Base-by-base conservation (phyloP, 192 early-diverging fungal genomes). In the Podila epigama region DNA sequence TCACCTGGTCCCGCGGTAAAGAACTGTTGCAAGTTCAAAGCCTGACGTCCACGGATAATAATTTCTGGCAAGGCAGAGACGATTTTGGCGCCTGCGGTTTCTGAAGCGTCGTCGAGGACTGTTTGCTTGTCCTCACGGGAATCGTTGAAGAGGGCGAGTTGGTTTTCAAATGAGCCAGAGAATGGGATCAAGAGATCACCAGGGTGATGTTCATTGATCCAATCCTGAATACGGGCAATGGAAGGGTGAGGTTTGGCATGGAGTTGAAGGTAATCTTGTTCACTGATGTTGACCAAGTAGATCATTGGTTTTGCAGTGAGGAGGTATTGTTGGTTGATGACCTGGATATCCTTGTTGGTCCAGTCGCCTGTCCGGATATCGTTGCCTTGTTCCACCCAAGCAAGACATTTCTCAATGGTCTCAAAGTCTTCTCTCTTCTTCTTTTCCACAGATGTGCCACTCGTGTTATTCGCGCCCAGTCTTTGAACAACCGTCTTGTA, bases 281-380 rank as follows among this genome's bases (percentile, higher is more conserved):
- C 88, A 37, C 79, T 84, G 35, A 93, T 81, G 78, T 95, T 95
- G 81, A 82, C 83, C 34, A 94, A 83, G 55, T 87, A 87, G 16
- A 93, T 84, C 63, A 91, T 90, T 1, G 93, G 93, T 66, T 94
- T 94, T 31, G 92, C 92, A 0, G 93, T 93, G 37, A 94, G 79
- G 31, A 94, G 84, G 56, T 88, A 86, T 58, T 91, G 79, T 15
- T 73, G 58, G 69, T 93, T 94, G 85, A 93, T 90, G 10, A 88
- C 75, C 32, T 91, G 85, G 32, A 92, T 85, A 60, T 94, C 88
- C 68, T 88, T 83, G 40, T 70, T 80, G 50, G 67, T 84, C 91
- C 93, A 92, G 13, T 71, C 69, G 25, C 89, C 89, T 28, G 86
- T 85, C 51, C 93, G 83, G 28, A 91, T 82, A 66, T 92, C 91